Evolutionary conservation across 805 yeast species (phyloP).

Genomic region (Ogataea nakhonphanomensis): DNA sequence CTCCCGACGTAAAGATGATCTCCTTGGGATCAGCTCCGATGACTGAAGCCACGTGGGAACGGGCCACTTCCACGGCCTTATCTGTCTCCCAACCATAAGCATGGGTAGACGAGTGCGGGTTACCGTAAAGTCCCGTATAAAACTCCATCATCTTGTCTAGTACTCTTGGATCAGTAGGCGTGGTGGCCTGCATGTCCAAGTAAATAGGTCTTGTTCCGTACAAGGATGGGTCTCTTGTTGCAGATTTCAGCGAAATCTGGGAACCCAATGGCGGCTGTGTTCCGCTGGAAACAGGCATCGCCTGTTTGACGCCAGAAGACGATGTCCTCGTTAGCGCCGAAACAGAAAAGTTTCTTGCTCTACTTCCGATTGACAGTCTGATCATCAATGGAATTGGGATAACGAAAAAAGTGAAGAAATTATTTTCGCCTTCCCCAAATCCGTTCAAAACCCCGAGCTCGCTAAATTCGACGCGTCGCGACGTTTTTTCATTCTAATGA

Average conservation of each 20-base stretch:
- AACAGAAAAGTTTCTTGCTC: constrained; percentile 4
- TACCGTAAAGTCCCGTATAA: constrained; percentile 92
- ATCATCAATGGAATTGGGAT: background rate
- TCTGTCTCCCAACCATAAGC: constrained; percentile 99
- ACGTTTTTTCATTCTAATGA: constrained; percentile 3
- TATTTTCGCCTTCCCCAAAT: constrained; percentile 1
- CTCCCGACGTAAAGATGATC: constrained; percentile 95
- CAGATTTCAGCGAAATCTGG: constrained; percentile 40
- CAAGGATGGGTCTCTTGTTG: constrained; percentile 40
- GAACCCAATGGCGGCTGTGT: constrained; percentile 46
- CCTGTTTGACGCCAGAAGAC: constrained; percentile 23
- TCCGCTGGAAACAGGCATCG: constrained; percentile 18
- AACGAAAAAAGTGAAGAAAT: background rate
- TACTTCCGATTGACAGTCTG: constrained; percentile 1
- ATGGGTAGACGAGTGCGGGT: constrained; percentile 97
- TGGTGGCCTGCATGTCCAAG: constrained; percentile 96
- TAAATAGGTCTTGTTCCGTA: constrained; percentile 86
- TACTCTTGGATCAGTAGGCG: constrained; percentile 97
- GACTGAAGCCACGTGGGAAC: constrained; percentile 75
- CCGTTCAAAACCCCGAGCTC: background rate
- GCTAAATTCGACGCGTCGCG: constrained; percentile 5
- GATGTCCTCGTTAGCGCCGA: constrained; percentile 11
- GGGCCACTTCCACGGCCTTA: constrained; percentile 81
- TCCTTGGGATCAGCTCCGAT: constrained; percentile 95
- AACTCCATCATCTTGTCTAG: constrained; percentile 81